Evolutionary conservation across 1,284 basidiomycete genomes (phyloP).

Genomic region (Boletus sp.): DNA sequence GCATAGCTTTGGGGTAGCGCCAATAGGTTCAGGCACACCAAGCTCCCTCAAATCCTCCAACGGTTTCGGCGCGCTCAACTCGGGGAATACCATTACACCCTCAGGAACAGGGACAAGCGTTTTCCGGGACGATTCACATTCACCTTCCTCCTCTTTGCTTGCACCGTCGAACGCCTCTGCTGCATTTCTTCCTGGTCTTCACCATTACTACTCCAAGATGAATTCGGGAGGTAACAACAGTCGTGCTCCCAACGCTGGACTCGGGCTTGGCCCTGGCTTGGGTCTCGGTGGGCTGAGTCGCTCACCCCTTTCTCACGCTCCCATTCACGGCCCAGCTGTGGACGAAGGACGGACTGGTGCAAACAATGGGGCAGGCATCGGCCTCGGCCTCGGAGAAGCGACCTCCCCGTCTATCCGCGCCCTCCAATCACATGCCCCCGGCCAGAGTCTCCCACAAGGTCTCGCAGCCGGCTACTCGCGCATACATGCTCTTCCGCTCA

Average conservation of each 20-base stretch:
- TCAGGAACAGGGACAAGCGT: constrained; percentile 17
- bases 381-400: constrained; percentile 32
- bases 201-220: constrained; percentile 59
- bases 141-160: constrained; percentile 43
- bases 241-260: constrained; percentile 21
- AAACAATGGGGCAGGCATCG: constrained; percentile 23
- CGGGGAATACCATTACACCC: constrained; percentile 8
- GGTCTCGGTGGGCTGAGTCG: constrained; percentile 29
- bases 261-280: constrained; percentile 26
- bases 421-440: constrained; percentile 76
- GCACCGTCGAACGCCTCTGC: constrained; percentile 72
- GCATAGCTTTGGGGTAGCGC: constrained; percentile 25
- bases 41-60: constrained; percentile 47
- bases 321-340: constrained; percentile 30
- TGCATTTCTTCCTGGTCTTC: constrained; percentile 69
- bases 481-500: constrained; percentile 70
- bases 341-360: constrained; percentile 37
- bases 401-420: constrained; percentile 68
- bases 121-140: constrained; percentile 39
- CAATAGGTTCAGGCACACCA: constrained; percentile 44
- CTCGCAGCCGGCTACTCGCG: constrained; percentile 83
- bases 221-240: constrained; percentile 29
- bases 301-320: constrained; percentile 30
- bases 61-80: constrained; percentile 34
- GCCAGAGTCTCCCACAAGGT: constrained; percentile 84